Evolutionary conservation across 768 basidiomycete genomes (phyloP), one percentile per base, ranked within the genome.

Genomic region (Hirschioporus abietinus): DNA sequence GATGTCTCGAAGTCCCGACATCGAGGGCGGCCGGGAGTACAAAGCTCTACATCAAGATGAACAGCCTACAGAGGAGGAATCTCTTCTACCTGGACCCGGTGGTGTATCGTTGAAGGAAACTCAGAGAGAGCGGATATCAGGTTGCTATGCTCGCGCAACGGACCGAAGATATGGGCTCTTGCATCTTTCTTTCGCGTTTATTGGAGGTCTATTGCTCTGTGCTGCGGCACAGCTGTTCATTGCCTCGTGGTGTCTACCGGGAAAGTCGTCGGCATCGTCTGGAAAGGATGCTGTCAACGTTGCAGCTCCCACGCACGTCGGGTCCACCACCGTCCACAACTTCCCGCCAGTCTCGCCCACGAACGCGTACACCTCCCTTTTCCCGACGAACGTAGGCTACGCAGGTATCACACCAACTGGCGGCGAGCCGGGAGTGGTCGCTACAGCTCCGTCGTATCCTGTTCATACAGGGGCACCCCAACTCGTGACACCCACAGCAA

Each of bases 391-490:
- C 70, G 87, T 95, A 3, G 93, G 93, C 42, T 87, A 93, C 73
- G 80, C 88, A 1, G 93, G 93, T 18, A 82, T 79, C 25, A 94
- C 92, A 0, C 89, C 91, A 0, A 95, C 91, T 0, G 91, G 91
- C 20, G 91, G 88, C 8, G 91, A 93, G 71, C 81, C 91, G 1
- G 90, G 82, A 1, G 78, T 92, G 36, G 83, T 93, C 30, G 83
- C 82, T 4, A 92, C 91, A 4, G 91, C 89, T 0, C 91, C 91
- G 17, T 78, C 83, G n/a, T 92, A 93, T 72, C 93, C 93, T 8
- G 71, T 90, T 17, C 91, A 94, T 64, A 86, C 88, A 0, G 90
- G 86, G 10, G 87, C 87, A 1, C 80, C 88, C 1, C 81, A 86
- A 61, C 84, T 93, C 60, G 80, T 92, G 34, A 76, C 75, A n/a